Percentiles rank a stretch among this genome's conserved stretches.
phyloP scores from a whole-genome alignment of 495 filamentous ascomycete species.

The Corynascus novoguineensis region DNA sequence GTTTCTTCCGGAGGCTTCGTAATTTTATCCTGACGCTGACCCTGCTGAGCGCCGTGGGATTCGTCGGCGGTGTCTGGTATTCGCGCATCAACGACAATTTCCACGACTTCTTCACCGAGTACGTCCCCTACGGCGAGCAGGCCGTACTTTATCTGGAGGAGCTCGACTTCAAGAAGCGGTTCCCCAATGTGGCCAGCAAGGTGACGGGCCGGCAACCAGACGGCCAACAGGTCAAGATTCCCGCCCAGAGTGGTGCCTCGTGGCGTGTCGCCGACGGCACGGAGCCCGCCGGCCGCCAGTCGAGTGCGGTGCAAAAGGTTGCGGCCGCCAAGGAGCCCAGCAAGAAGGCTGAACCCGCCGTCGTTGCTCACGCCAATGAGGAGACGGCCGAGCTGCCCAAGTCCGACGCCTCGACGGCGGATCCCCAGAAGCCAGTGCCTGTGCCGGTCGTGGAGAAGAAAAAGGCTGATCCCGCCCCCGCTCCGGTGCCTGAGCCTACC shows the following conservation, averaged over 20 bases:
- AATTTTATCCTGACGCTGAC: slow-evolving; percentile 66
- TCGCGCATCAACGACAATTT: slow-evolving; percentile 93
- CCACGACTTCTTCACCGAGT: slow-evolving; percentile 99
- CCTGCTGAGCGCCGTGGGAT: slow-evolving; percentile 67
- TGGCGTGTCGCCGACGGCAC: slow-evolving; percentile 63
- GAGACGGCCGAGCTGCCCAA: slow-evolving; percentile 32
- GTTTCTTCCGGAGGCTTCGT: slow-evolving; percentile 63
- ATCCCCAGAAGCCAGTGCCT: slow-evolving; percentile 11
- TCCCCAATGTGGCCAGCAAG: slow-evolving; percentile 62
- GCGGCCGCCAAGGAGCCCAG: slow-evolving; percentile 32
- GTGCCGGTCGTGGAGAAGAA: slow-evolving; percentile 10
- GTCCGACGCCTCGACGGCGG: slow-evolving; percentile 29
- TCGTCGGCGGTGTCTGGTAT: slow-evolving; percentile 84
- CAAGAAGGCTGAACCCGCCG: slow-evolving; percentile 20
- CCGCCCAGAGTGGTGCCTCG: slow-evolving; percentile 76
- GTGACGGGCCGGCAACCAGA: slow-evolving; percentile 45
- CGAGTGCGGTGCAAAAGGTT: slow-evolving; percentile 39
- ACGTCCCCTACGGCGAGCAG: slow-evolving; percentile 90
- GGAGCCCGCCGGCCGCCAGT: slow-evolving; percentile 37
- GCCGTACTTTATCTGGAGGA: slow-evolving; percentile 97
- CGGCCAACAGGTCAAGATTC: slow-evolving; percentile 72
- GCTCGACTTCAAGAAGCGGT: slow-evolving; percentile 84
- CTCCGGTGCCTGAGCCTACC: not conserved
- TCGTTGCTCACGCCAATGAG: slow-evolving; percentile 29
- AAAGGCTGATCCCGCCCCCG: not conserved